Conservation (phyloP, 1,284 basidiomycete species). For the Puccinia hordei region DNA sequence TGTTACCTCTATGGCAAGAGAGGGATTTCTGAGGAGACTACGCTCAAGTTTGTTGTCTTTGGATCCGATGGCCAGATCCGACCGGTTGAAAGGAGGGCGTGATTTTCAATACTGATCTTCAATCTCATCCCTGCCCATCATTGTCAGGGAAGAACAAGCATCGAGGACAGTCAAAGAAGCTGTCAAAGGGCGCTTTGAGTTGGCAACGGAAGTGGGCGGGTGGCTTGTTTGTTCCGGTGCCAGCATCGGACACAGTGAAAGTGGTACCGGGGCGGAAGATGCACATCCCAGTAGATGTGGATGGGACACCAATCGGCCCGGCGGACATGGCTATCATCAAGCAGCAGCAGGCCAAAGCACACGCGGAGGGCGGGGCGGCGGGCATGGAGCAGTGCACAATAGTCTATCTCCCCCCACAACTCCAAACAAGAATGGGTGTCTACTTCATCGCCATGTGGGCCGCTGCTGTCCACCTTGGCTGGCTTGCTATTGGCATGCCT, state of each 20-base stretch:
- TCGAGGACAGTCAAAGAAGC: not conserved
- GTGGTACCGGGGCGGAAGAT: conserved; percentile 62
- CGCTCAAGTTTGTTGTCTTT: conserved; percentile 26
- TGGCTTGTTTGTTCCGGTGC: conserved; percentile 75
- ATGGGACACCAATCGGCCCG: conserved; percentile 69
- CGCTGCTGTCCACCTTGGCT: conserved; percentile 22
- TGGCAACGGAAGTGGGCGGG: conserved; percentile 39
- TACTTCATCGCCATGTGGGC: conserved; percentile 57
- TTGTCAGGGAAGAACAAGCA: conserved; percentile 27
- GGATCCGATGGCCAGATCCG: conserved; percentile 4
- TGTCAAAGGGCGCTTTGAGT: conserved; percentile 10
- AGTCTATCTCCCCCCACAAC: conserved; percentile 78
- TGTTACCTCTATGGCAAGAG: conserved; percentile 49
- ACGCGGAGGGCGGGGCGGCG: conserved; percentile 67
- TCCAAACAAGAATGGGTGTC: conserved; percentile 70
- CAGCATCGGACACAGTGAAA: conserved; percentile 68
- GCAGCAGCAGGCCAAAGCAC: conserved; percentile 70
- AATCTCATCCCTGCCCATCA: not conserved
- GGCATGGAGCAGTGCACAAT: conserved; percentile 74
- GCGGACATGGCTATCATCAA: conserved; percentile 66
- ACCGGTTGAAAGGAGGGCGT: conserved; percentile 17
- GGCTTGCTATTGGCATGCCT: conserved; percentile 37
- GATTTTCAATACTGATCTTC: conserved; percentile 18
- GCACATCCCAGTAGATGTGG: conserved; percentile 68
- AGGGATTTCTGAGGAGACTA: conserved; percentile 35